phyloP scores from a whole-genome alignment of 106 monocot genomes.

The Allium fistulosum region DNA sequence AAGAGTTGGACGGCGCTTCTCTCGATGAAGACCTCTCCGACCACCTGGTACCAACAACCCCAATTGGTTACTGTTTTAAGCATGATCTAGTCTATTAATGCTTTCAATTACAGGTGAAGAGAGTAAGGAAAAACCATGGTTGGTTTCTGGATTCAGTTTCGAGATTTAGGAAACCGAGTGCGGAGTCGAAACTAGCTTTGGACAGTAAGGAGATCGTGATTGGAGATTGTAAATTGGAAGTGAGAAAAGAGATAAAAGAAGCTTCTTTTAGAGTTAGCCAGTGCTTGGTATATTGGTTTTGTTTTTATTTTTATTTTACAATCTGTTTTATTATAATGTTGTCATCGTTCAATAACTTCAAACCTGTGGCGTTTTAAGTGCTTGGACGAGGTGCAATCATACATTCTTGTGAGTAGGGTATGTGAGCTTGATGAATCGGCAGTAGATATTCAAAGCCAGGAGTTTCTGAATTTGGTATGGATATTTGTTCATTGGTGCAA shows the following conservation, averaged over 20 bases:
- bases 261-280: constrained; percentile 51
- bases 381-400: constrained; percentile 94
- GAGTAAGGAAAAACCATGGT: constrained; percentile 43
- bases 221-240: constrained; percentile 29
- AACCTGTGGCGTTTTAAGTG: constrained; percentile 24
- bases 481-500: not conserved
- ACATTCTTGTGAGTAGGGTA: constrained; percentile 57
- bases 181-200: constrained; percentile 47
- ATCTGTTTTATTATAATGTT: not conserved
- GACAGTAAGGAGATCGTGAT: constrained; percentile 43
- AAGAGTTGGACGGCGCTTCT: constrained; percentile 55
- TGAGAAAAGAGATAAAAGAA: constrained; percentile 56
- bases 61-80: not conserved
- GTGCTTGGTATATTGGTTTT: constrained; percentile 40
- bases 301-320: too few species aligned
- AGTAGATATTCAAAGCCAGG: constrained; percentile 23
- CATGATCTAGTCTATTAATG: too few species aligned
- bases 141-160: constrained; percentile 66
- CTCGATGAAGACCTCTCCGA: constrained; percentile 28
- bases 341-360: not conserved
- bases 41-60: constrained; percentile 23
- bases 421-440: constrained; percentile 10
- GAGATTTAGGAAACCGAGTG: constrained; percentile 51
- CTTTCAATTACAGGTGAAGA: constrained; percentile 37
- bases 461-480: constrained; percentile 51